Evolutionary conservation across 2,329 filamentous ascomycete genomes (phyloP), one percentile per base, ranked within the genome.

Genomic region (Colletotrichum australisinense): DNA sequence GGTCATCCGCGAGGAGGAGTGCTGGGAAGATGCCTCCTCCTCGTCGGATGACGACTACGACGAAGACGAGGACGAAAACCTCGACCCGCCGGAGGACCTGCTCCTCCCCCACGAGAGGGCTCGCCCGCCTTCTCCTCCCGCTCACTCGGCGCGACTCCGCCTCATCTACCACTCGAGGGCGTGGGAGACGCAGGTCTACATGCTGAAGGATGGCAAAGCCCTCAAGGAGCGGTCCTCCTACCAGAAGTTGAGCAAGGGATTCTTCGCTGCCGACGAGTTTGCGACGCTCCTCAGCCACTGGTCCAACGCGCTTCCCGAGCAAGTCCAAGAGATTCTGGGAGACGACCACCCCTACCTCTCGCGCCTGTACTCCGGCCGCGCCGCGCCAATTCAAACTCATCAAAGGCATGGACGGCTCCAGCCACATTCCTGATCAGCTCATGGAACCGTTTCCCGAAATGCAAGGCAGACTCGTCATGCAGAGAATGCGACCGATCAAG

Each of bases 381-480:
- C 64, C 64, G 9, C 64, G 64, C 5, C 63, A 65, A 32, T 35
- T 30, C 32, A 24, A 38, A 11, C 63, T 65, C 35, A 22, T 56
- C 24, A 22, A 22, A 9, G 52, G 63, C 63, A 28, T 8, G 12
- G 52, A n/a, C 1, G 3, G 4, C 32, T 65, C 63, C 19, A 22
- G 14, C 12, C 63, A 46, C n/a, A 52, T 65, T 6, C 52, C 49
- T 19, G 16, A 46, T 6, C 32, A 22, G 52, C 49, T 64, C 30
- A 14, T 30, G 52, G 24, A 65, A 19, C 35, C 63, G 6, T 57
- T 65, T 26, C 63, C 63, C 63, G 24, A 65, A 19, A 65, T 65
- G 52, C 19, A 57, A 19, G 63, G 63, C 19, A 32, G 63, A 11
- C 38, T 67, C 65, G n/a, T 52, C 46, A 67, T 67, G 65, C 55